These are phyloP conservation scores for Discostella pseudostelligera DNA, from an alignment of 108 stramenopile genomes.

Conservation along the genomic window DNA sequence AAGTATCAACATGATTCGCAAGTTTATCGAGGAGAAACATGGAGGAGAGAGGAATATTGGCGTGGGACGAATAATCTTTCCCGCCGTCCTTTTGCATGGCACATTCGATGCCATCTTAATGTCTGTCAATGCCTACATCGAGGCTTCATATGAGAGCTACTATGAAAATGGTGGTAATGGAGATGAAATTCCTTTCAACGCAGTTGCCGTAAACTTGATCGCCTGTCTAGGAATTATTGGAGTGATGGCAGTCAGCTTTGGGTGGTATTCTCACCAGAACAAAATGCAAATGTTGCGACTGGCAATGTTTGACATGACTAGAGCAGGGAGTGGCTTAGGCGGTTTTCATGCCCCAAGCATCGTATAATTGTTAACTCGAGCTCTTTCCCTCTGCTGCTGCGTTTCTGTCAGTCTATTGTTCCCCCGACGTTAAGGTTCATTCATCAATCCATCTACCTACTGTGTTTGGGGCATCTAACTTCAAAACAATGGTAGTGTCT, in stretches of 20 bases:
- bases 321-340: conserved; percentile 14
- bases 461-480: too few relatives aligned
- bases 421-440: too few relatives aligned
- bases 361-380: not conserved
- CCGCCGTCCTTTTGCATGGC: conserved; percentile 81
- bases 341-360: conserved; percentile 24
- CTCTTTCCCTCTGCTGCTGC: too few relatives aligned
- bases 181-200: conserved; percentile 65
- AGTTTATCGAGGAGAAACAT: conserved; percentile 69
- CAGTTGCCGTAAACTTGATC: conserved; percentile 58
- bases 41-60: conserved; percentile 62
- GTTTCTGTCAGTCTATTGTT: too few relatives aligned
- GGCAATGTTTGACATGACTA: conserved; percentile 60
- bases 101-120: conserved; percentile 82
- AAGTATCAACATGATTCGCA: conserved; percentile 79
- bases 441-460: too few relatives aligned
- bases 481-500: too few relatives aligned
- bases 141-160: conserved; percentile 62
- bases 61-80: conserved; percentile 82
- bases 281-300: conserved; percentile 59
- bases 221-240: conserved; percentile 60
- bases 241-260: conserved; percentile 61
- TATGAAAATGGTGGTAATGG: conserved; percentile 59
- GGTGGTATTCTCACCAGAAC: conserved; percentile 71
- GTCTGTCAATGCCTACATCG: conserved; percentile 75